These are phyloP conservation scores for Backusella liffmaniae DNA, from an alignment of 192 early-diverging fungal genomes.

Conservation along the genomic window DNA sequence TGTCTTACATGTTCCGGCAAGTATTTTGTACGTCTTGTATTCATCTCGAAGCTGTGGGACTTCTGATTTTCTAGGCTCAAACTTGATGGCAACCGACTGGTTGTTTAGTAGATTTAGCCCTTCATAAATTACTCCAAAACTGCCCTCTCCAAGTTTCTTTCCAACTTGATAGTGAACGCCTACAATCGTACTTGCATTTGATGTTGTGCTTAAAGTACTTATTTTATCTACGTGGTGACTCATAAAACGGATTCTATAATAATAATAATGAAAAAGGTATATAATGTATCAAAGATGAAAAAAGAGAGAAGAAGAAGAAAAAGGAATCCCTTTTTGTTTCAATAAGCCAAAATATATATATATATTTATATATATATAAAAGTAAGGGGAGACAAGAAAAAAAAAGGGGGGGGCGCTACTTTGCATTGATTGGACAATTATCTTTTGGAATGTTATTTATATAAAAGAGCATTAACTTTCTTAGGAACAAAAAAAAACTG, in stretches of 20 bases:
- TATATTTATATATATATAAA: neutral
- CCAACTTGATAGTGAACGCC: conserved; percentile 97
- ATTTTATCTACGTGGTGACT: neutral
- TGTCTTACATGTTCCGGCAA: conserved; percentile 60
- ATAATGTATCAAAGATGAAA: neutral
- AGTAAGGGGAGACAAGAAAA: neutral
- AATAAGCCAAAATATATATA: neutral
- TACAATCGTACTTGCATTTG: conserved; percentile 70
- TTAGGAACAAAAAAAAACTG: neutral
- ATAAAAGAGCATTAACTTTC: neutral
- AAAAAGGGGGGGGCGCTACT: neutral
- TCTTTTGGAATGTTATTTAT: neutral
- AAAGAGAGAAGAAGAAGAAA: neutral
- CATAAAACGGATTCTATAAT: neutral
- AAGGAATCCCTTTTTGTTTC: conserved; percentile 10
- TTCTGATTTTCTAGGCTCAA: conserved; percentile 93
- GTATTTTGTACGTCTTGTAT: conserved; percentile 91
- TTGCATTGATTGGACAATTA: neutral
- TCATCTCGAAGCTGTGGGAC: conserved; percentile 96
- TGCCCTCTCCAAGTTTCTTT: conserved; percentile 95
- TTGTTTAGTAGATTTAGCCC: conserved; percentile 91
- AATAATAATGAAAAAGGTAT: neutral
- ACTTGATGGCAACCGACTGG: conserved; percentile 94
- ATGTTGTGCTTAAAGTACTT: neutral
- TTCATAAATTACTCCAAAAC: conserved; percentile 98